Evolutionary conservation across 345 rosid species (phyloP).

Genomic region (Stellera chamaejasme): DNA sequence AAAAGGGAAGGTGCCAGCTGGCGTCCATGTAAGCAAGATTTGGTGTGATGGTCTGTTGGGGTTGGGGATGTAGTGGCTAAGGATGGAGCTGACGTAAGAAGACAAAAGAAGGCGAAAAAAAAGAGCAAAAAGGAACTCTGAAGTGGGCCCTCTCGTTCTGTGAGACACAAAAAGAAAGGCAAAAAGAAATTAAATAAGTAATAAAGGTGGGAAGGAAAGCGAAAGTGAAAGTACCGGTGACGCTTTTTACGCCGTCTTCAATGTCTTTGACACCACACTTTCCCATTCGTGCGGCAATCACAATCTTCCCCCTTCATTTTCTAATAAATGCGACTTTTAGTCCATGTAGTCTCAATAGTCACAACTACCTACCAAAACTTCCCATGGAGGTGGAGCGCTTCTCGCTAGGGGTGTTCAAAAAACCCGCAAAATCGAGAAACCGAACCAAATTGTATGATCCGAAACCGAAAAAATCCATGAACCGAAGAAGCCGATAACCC

Average conservation of each 20-base stretch:
- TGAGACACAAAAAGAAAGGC: neutral
- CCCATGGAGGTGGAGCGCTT: too few relatives aligned
- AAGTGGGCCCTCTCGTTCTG: conserved; percentile 4
- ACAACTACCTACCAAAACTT: too few relatives aligned
- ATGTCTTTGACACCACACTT: conserved; percentile 19
- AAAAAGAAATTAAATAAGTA: neutral
- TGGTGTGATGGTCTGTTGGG: neutral
- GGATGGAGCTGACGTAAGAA: conserved; percentile 26
- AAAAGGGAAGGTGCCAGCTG: conserved; percentile 22
- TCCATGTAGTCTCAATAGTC: too few relatives aligned
- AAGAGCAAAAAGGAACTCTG: neutral
- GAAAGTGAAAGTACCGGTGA: neutral
- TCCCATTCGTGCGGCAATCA: neutral
- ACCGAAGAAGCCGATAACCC: too few relatives aligned
- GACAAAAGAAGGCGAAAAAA: conserved; percentile 1
- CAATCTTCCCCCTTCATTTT: too few relatives aligned
- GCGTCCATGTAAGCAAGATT: conserved; percentile 34
- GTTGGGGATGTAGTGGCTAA: conserved; percentile 27
- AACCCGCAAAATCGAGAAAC: too few relatives aligned
- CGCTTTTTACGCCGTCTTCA: conserved; percentile 51
- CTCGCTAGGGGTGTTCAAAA: too few relatives aligned
- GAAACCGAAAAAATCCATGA: too few relatives aligned
- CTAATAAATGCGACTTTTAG: too few relatives aligned
- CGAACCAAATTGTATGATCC: too few relatives aligned
- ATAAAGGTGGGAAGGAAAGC: neutral